Percentiles rank a stretch among this genome's conserved stretches.
These are phyloP conservation scores for Podosphaera fusca DNA, from an alignment of 2,329 filamentous ascomycete genomes.

Conservation along the genomic window DNA sequence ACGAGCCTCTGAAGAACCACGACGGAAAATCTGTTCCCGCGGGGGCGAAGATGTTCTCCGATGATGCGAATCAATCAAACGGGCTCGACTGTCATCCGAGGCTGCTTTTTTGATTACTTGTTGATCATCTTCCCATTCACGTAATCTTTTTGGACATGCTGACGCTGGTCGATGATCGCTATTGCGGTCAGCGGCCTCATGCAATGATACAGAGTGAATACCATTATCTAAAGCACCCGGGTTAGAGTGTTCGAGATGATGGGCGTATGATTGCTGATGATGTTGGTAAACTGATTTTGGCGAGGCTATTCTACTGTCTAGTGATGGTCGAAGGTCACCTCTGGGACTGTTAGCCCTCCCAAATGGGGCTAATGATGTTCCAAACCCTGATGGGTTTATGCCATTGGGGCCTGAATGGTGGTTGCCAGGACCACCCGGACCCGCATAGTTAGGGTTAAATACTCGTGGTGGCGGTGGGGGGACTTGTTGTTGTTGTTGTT, in stretches of 20 bases:
- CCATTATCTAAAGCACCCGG: slow-evolving; percentile 26
- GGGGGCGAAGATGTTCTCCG: slow-evolving; percentile 58
- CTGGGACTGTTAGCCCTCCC: slow-evolving; percentile 53
- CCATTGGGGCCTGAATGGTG: slow-evolving; percentile 21
- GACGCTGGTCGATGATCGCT: slow-evolving; percentile 54
- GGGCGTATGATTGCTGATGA: slow-evolving; percentile 57
- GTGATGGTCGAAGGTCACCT: slow-evolving; percentile 59
- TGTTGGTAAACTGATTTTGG: slow-evolving; percentile 51
- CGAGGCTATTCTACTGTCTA: slow-evolving; percentile 76
- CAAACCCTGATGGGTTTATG: slow-evolving; percentile 13
- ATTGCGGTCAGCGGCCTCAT: slow-evolving; percentile 37
- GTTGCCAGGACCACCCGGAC: slow-evolving; percentile 22
- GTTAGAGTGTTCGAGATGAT: slow-evolving; percentile 35
- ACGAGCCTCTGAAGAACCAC: slow-evolving; percentile 49
- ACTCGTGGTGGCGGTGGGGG: slow-evolving; percentile 28
- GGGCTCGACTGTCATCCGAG: slow-evolving; percentile 68
- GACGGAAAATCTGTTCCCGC: slow-evolving; percentile 46
- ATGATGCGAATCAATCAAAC: slow-evolving; percentile 62
- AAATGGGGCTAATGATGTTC: slow-evolving; percentile 39
- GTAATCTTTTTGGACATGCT: slow-evolving; percentile 57
- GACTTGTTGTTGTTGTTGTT: slow-evolving; percentile 23
- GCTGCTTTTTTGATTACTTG: slow-evolving; percentile 56
- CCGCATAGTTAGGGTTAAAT: slow-evolving; percentile 34
- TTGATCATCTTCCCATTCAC: slow-evolving; percentile 75
- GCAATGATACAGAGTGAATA: slow-evolving; percentile 36